Evolutionary conservation across 768 basidiomycete genomes (phyloP), one percentile per base, ranked within the genome.

Genomic region (Suillus cothurnatus): DNA sequence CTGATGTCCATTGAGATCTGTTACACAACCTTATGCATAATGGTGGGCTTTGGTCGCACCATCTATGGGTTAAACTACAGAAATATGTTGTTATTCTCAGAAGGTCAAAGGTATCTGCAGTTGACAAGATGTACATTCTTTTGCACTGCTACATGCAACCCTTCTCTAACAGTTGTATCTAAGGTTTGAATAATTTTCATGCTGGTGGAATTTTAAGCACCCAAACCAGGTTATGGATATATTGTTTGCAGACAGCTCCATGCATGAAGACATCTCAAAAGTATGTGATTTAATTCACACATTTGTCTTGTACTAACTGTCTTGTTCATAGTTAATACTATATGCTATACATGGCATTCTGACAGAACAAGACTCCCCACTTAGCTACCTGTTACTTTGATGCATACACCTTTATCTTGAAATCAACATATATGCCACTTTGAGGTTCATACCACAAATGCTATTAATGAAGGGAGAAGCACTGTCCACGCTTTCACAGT

Each of bases 241-340:
- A 2, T 53, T 71, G 19, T 80, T 78, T 69, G 67, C 72, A 17
- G 79, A 81, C 69, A 77, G 73, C 4, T 61, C 67, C 9, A 79
- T 81, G 63, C 73, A 72, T 57, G 77, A 78, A 61, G 78, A 81
- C 62, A 71, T 80, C 11, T 69, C 72, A 8, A 80, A 78, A 71
- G 79, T 80, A 64, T 32, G 28, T 36, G 12, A 19, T 58, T 50
- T 1, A 38, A 28, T 45, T 64, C 0, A 4, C 2, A 4, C 19
- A 12, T 23, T 60, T 76, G 77, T 63, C 73, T 78, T 15, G 6
- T 4, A 38, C 38, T 15, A 39, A 39, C 5, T 15, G n/a, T n/a
- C n/a, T n/a, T n/a, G 8, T 38, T 17, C 4, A 39, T 6, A 39
- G 39, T 6, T 39, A 17, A 39, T 39, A 1, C 6, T 39, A 6